Evolutionary conservation across 176 grass and related monocot genomes (phyloP), one percentile per base, ranked within the genome.

Genomic region (Carex scoparia): DNA sequence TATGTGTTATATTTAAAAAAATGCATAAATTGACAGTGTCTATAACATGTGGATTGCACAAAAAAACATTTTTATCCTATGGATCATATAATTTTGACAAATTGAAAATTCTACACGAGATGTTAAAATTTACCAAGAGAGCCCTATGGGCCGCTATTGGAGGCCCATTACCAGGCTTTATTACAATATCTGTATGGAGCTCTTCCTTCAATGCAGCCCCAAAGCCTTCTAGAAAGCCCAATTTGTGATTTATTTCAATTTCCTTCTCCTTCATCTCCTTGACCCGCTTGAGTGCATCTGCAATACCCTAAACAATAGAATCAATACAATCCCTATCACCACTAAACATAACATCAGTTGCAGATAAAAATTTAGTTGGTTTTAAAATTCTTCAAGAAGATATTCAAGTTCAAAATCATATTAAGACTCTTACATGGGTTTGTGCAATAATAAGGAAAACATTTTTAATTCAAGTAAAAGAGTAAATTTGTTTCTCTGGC

Each of bases 91-190:
- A 49, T 49, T 49, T 49, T 49, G 46, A 49, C 46, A 49, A 49
- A 49, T 51, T 51, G 18, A n/a, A 61, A 19, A 19, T 61, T 61
- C 5, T 19, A 61, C 16, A 18, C 5, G 5, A 5, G 14, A 16
- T 18, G 28, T 27, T 27, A 7, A 30, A 74, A 38, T 28, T 85
- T 8, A 98, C 95, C 84, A 98, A 84, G 18, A 98, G 51, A 57
- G 93, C 91, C 73, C 83, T 94, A 84, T 98, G 95, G 65, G 95
- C 89, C 27, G 89, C 69, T 0, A 98, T 90, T 63, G 93, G 89
- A 1, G 58, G 42, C 71, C 95, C 95, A 61, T 15, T 84, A 0
- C 85, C 88, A 10, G 95, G 89, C 40, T 69, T 92, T 3, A 98
- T 65, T 49, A 90, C 0, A 13, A 98, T 95, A 82, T 98, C 95